Conservation (phyloP, 305 asterid genomes). For the Lippia alba region DNA sequence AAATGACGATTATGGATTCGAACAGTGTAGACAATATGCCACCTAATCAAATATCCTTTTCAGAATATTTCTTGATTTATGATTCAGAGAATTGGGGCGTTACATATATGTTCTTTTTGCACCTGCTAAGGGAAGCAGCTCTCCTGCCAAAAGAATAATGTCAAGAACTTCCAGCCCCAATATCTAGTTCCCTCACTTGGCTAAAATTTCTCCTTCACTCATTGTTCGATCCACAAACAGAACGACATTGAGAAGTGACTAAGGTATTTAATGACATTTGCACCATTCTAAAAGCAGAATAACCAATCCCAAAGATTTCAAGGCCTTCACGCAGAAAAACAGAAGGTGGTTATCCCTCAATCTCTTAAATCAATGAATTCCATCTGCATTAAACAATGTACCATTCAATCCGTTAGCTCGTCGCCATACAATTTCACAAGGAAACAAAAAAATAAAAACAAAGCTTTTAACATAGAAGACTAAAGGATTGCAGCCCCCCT, state of each 20-base stretch:
- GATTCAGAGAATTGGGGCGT: too few species aligned
- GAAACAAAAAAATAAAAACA: slow-evolving; percentile 8
- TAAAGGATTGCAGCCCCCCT: too few species aligned
- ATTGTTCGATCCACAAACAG: slow-evolving; percentile 49
- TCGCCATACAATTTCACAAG: slow-evolving; percentile 1
- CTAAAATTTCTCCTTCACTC: slow-evolving; percentile 50
- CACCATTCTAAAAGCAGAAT: slow-evolving; percentile 49
- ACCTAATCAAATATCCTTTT: too few species aligned
- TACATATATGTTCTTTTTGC: too few species aligned
- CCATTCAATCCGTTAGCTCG: not conserved
- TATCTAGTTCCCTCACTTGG: slow-evolving; percentile 45
- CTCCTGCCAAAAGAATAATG: slow-evolving; percentile 45
- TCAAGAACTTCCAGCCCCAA: slow-evolving; percentile 51
- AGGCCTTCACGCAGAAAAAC: not conserved
- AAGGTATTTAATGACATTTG: slow-evolving; percentile 59
- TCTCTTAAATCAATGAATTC: slow-evolving; percentile 32
- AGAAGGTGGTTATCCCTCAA: slow-evolving; percentile 24
- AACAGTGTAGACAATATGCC: too few species aligned
- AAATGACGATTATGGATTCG: too few species aligned
- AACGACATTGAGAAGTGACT: slow-evolving; percentile 57
- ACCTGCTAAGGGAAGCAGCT: slow-evolving; percentile 42
- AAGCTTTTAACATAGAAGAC: not conserved
- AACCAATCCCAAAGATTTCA: slow-evolving; percentile 26
- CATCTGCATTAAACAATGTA: slow-evolving; percentile 32
- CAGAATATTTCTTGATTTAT: too few species aligned